Conservation (phyloP, 371 early-diverging fungal genomes). For the Circinella minor region DNA sequence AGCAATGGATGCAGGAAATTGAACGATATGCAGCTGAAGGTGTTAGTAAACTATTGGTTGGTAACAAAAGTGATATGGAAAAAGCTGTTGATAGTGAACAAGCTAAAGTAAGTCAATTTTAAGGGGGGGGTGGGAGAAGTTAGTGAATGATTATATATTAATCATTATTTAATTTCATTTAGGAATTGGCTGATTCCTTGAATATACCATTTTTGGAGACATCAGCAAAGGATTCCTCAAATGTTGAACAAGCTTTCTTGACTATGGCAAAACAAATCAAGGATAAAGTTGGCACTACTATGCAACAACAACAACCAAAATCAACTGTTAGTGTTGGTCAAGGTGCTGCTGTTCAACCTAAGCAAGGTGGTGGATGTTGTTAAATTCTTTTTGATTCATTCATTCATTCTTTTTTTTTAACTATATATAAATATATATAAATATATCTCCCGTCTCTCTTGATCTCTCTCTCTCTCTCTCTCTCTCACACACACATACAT, state of each 20-base stretch:
- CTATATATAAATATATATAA: neutral
- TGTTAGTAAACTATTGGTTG: conserved; percentile 95
- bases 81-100: conserved; percentile 79
- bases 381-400: conserved; percentile 26
- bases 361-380: conserved; percentile 58
- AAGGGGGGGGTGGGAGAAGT: too few relatives aligned
- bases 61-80: conserved; percentile 98
- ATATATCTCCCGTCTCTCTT: neutral
- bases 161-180: neutral
- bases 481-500: neutral
- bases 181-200: conserved; percentile 87
- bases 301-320: conserved; percentile 44
- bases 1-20: conserved; percentile 95
- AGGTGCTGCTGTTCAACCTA: conserved; percentile 56
- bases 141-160: neutral
- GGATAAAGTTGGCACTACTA: conserved; percentile 63
- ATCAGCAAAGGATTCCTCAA: conserved; percentile 91
- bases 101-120: conserved; percentile 56
- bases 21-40: conserved; percentile 63
- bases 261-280: conserved; percentile 90
- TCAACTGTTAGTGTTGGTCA: conserved; percentile 55
- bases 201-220: conserved; percentile 94
- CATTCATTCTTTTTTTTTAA: neutral
- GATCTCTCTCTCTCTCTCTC: too few relatives aligned
- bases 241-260: conserved; percentile 96